Evolutionary conservation across 202 grass and related monocot genomes (phyloP).

Genomic region (Cymbopogon flexuosus): DNA sequence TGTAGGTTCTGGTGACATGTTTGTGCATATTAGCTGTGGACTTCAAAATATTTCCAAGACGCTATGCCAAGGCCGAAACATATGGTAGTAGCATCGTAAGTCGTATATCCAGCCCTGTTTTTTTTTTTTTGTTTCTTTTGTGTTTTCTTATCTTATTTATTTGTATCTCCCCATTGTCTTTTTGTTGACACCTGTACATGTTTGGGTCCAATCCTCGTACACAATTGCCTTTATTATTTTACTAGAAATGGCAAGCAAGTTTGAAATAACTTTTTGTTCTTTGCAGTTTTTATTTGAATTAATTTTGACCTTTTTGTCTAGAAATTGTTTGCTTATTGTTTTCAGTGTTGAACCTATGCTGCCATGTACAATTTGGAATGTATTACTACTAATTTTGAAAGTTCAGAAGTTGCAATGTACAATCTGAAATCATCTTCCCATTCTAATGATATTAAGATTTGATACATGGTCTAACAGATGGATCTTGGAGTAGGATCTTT

Average conservation of each 20-base stretch:
- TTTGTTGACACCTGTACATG: neutral
- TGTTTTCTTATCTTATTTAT: neutral
- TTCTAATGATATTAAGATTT: conserved; percentile 25
- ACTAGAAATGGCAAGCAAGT: neutral
- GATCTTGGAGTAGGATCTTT: conserved; percentile 98
- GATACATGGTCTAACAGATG: conserved; percentile 63
- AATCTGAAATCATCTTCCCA: neutral
- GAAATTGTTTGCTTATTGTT: conserved; percentile 2
- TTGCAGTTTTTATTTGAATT: neutral
- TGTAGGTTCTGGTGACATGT: conserved; percentile 86
- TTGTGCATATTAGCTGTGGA: conserved; percentile 96
- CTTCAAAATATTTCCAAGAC: conserved; percentile 88
- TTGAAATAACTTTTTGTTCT: neutral
- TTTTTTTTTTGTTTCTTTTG: neutral
- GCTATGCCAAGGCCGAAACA: conserved; percentile 95
- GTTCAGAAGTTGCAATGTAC: conserved; percentile 25
- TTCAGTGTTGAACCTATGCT: conserved; percentile 2
- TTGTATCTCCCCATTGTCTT: neutral
- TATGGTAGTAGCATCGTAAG: conserved; percentile 92
- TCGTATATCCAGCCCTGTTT: neutral
- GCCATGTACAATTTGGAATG: neutral
- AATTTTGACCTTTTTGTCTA: neutral
- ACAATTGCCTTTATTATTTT: neutral
- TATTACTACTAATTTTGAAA: conserved; percentile 18
- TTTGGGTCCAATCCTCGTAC: neutral